phyloP scores from a whole-genome alignment of 805 yeast species.

The Schwanniomyces yamadae region DNA sequence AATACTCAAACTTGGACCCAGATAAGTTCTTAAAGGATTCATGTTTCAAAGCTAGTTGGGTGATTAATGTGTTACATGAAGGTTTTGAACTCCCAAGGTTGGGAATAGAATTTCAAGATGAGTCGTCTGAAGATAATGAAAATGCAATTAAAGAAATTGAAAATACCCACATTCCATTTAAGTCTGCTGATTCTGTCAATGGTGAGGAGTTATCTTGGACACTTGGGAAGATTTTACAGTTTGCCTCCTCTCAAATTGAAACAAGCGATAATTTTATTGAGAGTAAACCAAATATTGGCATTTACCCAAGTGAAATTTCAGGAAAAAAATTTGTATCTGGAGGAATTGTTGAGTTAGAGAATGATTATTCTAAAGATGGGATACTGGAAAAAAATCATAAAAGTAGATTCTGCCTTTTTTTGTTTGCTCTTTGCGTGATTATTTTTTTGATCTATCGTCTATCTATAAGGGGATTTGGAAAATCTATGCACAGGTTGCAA shows the following conservation, averaged over 20 bases:
- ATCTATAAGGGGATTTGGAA: constrained; percentile 10
- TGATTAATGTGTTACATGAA: constrained; percentile 81
- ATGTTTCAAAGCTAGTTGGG: constrained; percentile 96
- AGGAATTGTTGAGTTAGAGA: constrained; percentile 11
- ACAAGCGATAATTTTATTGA: constrained; percentile 19
- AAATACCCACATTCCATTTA: constrained; percentile 59
- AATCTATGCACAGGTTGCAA: constrained; percentile 11
- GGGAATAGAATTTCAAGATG: constrained; percentile 44
- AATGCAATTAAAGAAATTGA: constrained; percentile 28
- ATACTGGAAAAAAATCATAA: constrained; percentile 15
- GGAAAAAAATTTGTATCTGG: constrained; percentile 33
- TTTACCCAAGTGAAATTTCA: constrained; percentile 40
- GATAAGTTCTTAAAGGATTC: constrained; percentile 59
- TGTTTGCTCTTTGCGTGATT: constrained; percentile 17
- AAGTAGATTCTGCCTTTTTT: constrained; percentile 7
- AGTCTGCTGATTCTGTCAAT: constrained; percentile 74
- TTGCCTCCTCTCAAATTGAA: constrained; percentile 69
- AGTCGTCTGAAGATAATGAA: constrained; percentile 18
- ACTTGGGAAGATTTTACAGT: constrained; percentile 78
- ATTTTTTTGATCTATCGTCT: constrained; percentile 17
- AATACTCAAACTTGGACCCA: constrained; percentile 56
- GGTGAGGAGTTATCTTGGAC: constrained; percentile 96
- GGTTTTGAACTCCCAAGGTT: constrained; percentile 86
- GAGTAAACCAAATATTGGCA: constrained; percentile 28
- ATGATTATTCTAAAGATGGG: constrained; percentile 14